Conservation (phyloP, 2,329 filamentous ascomycete species). For the Sporothrix mexicana region DNA sequence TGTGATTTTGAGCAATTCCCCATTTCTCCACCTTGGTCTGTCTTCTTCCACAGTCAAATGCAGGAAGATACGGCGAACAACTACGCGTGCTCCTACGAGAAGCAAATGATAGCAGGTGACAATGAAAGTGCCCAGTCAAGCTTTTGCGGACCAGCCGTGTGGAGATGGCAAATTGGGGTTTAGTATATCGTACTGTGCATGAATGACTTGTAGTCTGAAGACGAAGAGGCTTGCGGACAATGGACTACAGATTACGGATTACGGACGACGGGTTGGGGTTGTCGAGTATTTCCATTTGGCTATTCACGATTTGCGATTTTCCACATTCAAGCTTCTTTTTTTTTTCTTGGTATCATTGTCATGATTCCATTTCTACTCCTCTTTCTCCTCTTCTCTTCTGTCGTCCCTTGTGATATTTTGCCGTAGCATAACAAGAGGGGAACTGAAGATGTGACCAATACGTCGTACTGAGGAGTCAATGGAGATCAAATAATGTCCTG, state of each 20-base stretch:
- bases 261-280: too few relatives aligned
- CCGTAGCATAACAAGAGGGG: neutral
- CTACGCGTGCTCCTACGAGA: neutral
- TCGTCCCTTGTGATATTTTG: neutral
- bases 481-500: neutral
- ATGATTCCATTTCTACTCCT: neutral
- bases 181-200: neutral
- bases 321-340: neutral
- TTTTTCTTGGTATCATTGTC: neutral
- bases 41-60: neutral
- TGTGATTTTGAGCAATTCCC: neutral
- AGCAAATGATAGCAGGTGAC: neutral
- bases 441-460: neutral
- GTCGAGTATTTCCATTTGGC: too few relatives aligned
- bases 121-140: neutral
- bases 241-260: too few relatives aligned
- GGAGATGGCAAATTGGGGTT: neutral
- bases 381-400: neutral
- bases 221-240: neutral
- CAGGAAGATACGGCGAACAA: slow-evolving; percentile 1
- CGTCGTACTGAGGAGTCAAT: neutral
- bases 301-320: neutral
- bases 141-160: neutral
- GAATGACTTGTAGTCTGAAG: too few relatives aligned
- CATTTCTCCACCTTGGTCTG: neutral